Evolutionary conservation across 1,284 basidiomycete species (phyloP).

Genomic region (Cryptococcus floricola): DNA sequence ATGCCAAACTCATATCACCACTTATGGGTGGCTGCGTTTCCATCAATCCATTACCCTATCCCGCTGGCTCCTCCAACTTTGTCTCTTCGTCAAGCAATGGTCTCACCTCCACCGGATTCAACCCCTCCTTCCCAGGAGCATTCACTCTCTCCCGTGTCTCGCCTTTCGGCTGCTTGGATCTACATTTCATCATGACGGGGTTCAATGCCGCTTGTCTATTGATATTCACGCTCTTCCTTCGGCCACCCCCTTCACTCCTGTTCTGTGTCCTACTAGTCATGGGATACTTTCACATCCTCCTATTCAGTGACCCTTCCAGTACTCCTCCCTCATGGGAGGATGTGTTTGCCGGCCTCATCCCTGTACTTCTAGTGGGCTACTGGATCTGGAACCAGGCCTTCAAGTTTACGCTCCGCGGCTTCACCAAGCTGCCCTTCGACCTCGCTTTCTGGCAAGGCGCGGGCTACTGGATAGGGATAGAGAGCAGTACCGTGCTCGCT

Average conservation of each 20-base stretch:
- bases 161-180: constrained; percentile 26
- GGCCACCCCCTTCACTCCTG: constrained; percentile 27
- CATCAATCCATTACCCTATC: constrained; percentile 24
- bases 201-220: constrained; percentile 37
- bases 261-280: constrained; percentile 28
- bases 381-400: constrained; percentile 39
- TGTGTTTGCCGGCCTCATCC: constrained; percentile 25
- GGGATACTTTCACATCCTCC: constrained; percentile 37
- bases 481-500: constrained; percentile 39
- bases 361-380: constrained; percentile 31
- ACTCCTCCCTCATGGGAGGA: constrained; percentile 35
- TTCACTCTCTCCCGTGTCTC: constrained; percentile 18
- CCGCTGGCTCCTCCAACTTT: constrained; percentile 17
- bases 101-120: constrained; percentile 26
- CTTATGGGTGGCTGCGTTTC: constrained; percentile 36
- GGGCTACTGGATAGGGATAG: constrained; percentile 46
- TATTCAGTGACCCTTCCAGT: constrained; percentile 28
- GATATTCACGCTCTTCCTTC: constrained; percentile 30
- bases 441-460: constrained; percentile 39
- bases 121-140: constrained; percentile 32
- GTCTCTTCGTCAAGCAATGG: constrained; percentile 16
- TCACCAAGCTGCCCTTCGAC: constrained; percentile 32
- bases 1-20: constrained; percentile 27
- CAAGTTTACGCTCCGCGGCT: constrained; percentile 28
- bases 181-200: constrained; percentile 36